Evolutionary conservation across 192 early-diverging fungal species (phyloP).

Genomic region (Backusella luteola): DNA sequence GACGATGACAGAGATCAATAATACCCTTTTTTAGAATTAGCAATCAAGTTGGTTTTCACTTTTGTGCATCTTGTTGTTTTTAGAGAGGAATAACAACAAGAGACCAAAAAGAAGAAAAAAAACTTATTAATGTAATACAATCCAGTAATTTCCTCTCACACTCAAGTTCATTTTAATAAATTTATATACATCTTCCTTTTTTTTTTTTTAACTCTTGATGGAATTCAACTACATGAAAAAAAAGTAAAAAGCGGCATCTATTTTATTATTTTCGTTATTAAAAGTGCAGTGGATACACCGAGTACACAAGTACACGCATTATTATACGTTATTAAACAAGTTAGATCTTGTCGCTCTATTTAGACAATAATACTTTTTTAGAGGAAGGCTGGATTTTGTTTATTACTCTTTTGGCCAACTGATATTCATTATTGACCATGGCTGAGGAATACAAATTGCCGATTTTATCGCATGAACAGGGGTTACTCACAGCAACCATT

Average conservation of each 20-base stretch:
- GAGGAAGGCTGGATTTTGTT: background rate
- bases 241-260: too few species aligned
- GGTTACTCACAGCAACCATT: background rate
- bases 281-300: background rate
- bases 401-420: background rate
- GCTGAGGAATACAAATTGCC: slow-evolving; percentile 1
- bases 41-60: background rate
- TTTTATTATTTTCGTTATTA: background rate
- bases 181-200: background rate
- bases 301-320: background rate
- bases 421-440: background rate
- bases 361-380: background rate
- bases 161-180: background rate
- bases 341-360: background rate
- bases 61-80: background rate
- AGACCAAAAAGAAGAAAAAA: background rate
- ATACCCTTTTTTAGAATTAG: background rate
- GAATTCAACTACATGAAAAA: too few species aligned
- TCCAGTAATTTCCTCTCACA: background rate
- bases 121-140: slow-evolving; percentile 8
- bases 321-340: background rate
- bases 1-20: slow-evolving; percentile 10
- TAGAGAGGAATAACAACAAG: background rate
- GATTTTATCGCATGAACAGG: background rate
- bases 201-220: background rate